Percentiles rank a stretch among this genome's conserved stretches.
Conservation (phyloP, 164 flowering plant genomes). For the Tetrastigma voinierianum region DNA sequence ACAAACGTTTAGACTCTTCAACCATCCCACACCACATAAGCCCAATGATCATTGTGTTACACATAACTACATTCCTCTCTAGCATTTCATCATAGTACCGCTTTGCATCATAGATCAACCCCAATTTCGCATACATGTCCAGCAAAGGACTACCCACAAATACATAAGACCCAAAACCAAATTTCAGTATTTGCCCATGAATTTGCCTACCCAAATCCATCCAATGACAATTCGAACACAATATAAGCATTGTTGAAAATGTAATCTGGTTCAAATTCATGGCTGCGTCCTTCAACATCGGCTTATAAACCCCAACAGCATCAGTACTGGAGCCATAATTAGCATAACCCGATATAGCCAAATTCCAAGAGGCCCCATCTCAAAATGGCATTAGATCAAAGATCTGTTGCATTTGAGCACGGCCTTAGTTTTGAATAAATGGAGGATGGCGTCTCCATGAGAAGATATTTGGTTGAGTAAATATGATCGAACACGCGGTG, state of each 20-base stretch:
- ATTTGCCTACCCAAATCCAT: conserved; percentile 48
- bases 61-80: conserved; percentile 48
- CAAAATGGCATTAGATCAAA: too few relatives aligned
- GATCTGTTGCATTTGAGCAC: too few relatives aligned
- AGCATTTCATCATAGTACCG: conserved; percentile 40
- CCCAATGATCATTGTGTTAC: conserved; percentile 55
- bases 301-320: conserved; percentile 37
- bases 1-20: conserved; percentile 42
- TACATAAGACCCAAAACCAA: conserved; percentile 42
- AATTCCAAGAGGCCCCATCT: conserved; percentile 65
- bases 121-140: conserved; percentile 55
- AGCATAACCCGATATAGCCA: conserved; percentile 48
- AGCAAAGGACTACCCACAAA: conserved; percentile 58
- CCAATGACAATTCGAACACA: conserved; percentile 31
- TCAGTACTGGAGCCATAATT: conserved; percentile 22
- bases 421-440: too few relatives aligned
- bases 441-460: too few relatives aligned
- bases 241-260: conserved; percentile 44
- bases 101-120: conserved; percentile 44
- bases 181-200: conserved; percentile 56
- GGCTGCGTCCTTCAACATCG: conserved; percentile 42
- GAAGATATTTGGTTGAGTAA: too few relatives aligned
- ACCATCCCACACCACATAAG: conserved; percentile 45
- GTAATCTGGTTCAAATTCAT: conserved; percentile 48
- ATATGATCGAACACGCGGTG: too few relatives aligned